phyloP scores from a whole-genome alignment of 2,329 filamentous ascomycete genomes.

The Aciculosporium take region DNA sequence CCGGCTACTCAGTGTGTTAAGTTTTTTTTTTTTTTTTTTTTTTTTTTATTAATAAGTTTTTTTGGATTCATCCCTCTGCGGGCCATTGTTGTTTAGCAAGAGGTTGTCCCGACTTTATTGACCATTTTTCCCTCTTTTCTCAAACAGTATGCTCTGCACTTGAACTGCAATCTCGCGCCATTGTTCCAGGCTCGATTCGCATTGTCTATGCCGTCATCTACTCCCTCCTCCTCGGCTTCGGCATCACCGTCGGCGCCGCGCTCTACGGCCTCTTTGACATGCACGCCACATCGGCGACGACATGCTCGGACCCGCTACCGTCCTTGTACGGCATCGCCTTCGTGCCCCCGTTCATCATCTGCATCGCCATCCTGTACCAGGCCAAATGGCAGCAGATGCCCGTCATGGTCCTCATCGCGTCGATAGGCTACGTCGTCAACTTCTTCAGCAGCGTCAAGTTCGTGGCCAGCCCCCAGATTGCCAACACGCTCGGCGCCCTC shows the following conservation, averaged over 20 bases:
- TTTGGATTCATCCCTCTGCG: too few species aligned
- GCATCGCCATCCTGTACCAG: slow-evolving; percentile 63
- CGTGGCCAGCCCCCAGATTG: slow-evolving; percentile 55
- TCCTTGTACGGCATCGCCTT: slow-evolving; percentile 47
- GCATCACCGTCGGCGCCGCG: slow-evolving; percentile 52
- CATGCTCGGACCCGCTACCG: slow-evolving; percentile 30
- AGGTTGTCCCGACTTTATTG: too few species aligned
- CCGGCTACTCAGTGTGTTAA: slow-evolving; percentile 47
- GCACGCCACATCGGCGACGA: slow-evolving; percentile 31
- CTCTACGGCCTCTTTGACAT: slow-evolving; percentile 48
- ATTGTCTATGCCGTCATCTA: slow-evolving; percentile 66
- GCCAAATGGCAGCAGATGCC: slow-evolving; percentile 71
- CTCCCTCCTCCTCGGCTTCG: slow-evolving; percentile 57
- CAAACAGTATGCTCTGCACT: slow-evolving; percentile 30
- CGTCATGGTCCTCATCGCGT: slow-evolving; percentile 59
- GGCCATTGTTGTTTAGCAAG: background rate
- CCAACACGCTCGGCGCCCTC: slow-evolving; percentile 63
- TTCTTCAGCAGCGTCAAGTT: slow-evolving; percentile 57
- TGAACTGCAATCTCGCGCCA: slow-evolving; percentile 54
- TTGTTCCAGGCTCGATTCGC: slow-evolving; percentile 57
- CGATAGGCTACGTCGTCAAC: slow-evolving; percentile 62
- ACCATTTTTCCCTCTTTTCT: background rate
- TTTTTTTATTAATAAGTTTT: too few species aligned
- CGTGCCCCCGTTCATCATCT: slow-evolving; percentile 59
- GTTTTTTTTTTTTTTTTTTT: slow-evolving; percentile 8